Evolutionary conservation across 2,329 filamentous ascomycete species (phyloP), one percentile per base, ranked within the genome.

Genomic region (Cladophialophora immunda): DNA sequence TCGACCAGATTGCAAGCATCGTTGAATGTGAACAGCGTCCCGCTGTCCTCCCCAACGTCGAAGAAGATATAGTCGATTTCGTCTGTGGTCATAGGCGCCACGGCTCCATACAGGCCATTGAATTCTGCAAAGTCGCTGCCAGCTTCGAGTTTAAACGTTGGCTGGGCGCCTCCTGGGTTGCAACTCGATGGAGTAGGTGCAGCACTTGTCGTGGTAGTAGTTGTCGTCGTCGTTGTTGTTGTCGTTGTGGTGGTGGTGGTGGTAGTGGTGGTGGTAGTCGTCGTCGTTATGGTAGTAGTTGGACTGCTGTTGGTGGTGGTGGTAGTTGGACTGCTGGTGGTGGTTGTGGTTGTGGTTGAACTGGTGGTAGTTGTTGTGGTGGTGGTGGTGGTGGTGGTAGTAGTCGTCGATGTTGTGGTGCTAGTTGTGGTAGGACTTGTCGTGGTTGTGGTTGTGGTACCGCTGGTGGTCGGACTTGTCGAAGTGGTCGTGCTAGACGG

Each of bases 361-460:
- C 4, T 4, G 11, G 4, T 47, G 19, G 41, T 22, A 4, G 15
- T 47, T 17, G 41, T 47, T 47, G 41, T 47, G 19, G 41, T 47
- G 15, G 41, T 30, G 8, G 29, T 4, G 8, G 4, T 30, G 29
- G 29, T 30, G 4, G 29, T 30, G 4, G 29, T 30, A 4, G 29
- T 30, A n/a, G n/a, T n/a, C n/a, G n/a, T n/a, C n/a, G n/a, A n/a
- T 30, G 29, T 30, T 30, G 29, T 30, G 4, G 29, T 30, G 4
- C 4, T 47, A 47, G 41, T 47, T 47, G 41, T 47, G 41, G 4
- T 47, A 47, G 41, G 41, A 47, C 41, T 47, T 47, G 41, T 47
- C 41, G 41, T 47, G 41, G 41, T 47, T 47, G 41, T 47, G 41
- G 41, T 22, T 22, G 41, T 47, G 41, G 41, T 47, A 47, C 41